phyloP scores from a whole-genome alignment of 2,329 filamentous ascomycete genomes.

The Fusarium anthophilum region DNA sequence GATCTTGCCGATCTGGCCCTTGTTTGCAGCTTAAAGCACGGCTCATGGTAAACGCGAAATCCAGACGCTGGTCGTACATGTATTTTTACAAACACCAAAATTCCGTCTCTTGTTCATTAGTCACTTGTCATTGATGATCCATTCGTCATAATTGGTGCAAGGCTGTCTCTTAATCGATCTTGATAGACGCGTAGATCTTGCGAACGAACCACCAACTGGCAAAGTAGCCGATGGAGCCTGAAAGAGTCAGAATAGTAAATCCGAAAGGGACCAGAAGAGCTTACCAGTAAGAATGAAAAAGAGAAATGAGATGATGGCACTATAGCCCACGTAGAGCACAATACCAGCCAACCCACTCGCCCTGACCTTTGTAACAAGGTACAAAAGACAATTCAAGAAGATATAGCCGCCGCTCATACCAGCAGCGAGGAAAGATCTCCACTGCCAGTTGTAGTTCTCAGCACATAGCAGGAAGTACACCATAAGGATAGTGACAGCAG shows the following conservation, averaged over 20 bases:
- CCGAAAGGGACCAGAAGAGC: neutral
- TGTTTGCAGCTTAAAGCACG: neutral
- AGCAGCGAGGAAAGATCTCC: conserved; percentile 91
- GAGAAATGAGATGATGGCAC: conserved; percentile 84
- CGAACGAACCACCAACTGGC: conserved; percentile 93
- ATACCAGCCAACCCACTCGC: conserved; percentile 86
- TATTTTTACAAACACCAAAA: conserved; percentile 43
- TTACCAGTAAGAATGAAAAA: conserved; percentile 95
- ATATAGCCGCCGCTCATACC: conserved; percentile 93
- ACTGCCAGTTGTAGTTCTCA: conserved; percentile 99
- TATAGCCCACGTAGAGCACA: conserved; percentile 94
- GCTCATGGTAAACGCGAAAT: conserved; percentile 21
- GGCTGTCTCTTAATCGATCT: conserved; percentile 76
- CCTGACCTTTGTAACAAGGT: conserved; percentile 88
- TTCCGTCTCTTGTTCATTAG: conserved; percentile 35
- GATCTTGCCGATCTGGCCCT: neutral
- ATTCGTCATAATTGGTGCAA: neutral
- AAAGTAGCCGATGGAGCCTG: conserved; percentile 95
- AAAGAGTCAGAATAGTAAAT: conserved; percentile 25
- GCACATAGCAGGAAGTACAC: conserved; percentile 96
- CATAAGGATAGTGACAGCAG: conserved; percentile 90
- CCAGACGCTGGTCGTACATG: conserved; percentile 45
- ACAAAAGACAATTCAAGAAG: conserved; percentile 89
- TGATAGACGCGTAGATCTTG: conserved; percentile 97
- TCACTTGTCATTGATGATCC: conserved; percentile 17